These are phyloP conservation scores for Gaertneriomyces semiglobifer DNA, from an alignment of 192 early-diverging fungal species.

Conservation along the genomic window DNA sequence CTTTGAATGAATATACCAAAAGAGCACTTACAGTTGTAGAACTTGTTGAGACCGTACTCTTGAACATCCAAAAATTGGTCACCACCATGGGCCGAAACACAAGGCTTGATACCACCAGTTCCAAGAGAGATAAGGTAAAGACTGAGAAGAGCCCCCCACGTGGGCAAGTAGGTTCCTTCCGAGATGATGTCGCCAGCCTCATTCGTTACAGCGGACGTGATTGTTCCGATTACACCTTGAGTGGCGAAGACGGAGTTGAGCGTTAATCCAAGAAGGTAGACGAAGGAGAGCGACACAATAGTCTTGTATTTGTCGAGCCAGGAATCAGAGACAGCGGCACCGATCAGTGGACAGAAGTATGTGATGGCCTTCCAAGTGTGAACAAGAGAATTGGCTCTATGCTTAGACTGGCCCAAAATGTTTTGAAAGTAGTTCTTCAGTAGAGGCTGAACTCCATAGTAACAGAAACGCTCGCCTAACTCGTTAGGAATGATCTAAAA, in stretches of 20 bases:
- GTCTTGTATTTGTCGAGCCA: conserved; percentile 64
- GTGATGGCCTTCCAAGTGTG: conserved; percentile 48
- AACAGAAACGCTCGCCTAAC: conserved; percentile 55
- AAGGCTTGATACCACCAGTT: conserved; percentile 66
- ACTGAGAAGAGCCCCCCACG: conserved; percentile 22
- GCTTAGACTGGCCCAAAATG: conserved; percentile 22
- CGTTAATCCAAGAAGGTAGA: conserved; percentile 51
- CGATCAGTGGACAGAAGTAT: conserved; percentile 59
- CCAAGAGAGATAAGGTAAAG: conserved; percentile 54
- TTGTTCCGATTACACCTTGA: conserved; percentile 39
- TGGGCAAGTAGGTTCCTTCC: not conserved
- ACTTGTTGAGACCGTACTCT: conserved; percentile 42
- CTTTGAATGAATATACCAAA: too few species aligned
- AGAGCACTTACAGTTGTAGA: conserved; percentile 49
- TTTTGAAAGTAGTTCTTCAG: conserved; percentile 41
- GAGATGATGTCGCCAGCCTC: too few species aligned
- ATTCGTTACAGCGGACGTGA: not conserved
- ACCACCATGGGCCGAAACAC: conserved; percentile 53
- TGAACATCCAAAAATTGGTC: conserved; percentile 55
- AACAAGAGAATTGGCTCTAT: conserved; percentile 37
- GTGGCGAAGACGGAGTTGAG: conserved; percentile 46
- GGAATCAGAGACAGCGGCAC: conserved; percentile 60
- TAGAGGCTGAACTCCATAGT: conserved; percentile 58
- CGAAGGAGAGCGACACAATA: conserved; percentile 39
- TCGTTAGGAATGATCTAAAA: conserved; percentile 49